phyloP scores from a whole-genome alignment of 208 protist genomes.

The Acanthamoeba castellanii region DNA sequence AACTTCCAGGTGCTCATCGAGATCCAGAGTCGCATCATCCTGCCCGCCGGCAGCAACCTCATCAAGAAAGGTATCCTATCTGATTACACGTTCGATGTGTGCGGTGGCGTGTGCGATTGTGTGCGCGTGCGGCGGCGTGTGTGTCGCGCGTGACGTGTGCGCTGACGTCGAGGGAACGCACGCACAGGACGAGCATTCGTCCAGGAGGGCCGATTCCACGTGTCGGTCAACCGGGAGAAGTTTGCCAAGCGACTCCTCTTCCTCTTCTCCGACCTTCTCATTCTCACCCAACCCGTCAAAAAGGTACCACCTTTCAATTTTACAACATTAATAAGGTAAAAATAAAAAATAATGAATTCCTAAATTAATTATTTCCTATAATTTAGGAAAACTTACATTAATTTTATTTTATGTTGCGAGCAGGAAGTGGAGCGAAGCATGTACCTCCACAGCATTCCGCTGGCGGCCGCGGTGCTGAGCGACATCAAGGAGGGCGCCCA shows the following conservation, averaged over 20 bases:
- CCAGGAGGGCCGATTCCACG: conserved; percentile 6
- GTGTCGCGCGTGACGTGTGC: too few species aligned
- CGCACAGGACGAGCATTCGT: conserved; percentile 25
- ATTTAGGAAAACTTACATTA: background rate
- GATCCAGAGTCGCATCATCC: conserved; percentile 39
- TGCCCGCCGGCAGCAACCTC: conserved; percentile 8
- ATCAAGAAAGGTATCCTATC: background rate
- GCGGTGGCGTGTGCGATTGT: too few species aligned
- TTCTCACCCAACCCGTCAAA: conserved; percentile 37
- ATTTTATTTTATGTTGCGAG: background rate
- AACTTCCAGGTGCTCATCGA: conserved; percentile 23
- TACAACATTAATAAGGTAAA: background rate
- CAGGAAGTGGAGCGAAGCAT: background rate
- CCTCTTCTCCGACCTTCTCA: conserved; percentile 55
- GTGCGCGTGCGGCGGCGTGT: too few species aligned
- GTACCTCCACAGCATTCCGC: background rate
- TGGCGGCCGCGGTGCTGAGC: background rate
- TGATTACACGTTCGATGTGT: background rate
- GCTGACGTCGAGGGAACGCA: background rate
- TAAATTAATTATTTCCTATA: too few species aligned
- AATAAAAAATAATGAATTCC: background rate
- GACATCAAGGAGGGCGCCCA: conserved; percentile 26
- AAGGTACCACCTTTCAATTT: background rate
- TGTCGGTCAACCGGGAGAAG: conserved; percentile 28
- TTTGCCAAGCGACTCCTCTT: conserved; percentile 27